Conservation (phyloP, 805 yeast species). For the Saccharomycopsis malanga region DNA sequence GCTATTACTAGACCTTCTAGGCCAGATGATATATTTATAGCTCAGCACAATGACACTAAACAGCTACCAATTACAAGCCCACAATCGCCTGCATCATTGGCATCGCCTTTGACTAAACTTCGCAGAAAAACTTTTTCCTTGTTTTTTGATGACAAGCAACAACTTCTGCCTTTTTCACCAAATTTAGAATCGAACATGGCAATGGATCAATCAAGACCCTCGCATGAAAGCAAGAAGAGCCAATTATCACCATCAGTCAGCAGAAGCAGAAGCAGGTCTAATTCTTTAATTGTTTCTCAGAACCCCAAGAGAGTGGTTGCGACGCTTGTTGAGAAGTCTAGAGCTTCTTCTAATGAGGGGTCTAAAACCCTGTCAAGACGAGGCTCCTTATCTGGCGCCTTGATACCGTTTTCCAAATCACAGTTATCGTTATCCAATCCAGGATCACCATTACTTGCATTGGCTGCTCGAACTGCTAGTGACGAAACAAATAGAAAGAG, state of each 20-base stretch:
- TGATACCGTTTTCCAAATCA: conserved; percentile 7
- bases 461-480: not conserved
- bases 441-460: conserved; percentile 6
- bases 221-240: not conserved
- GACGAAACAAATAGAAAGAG: not conserved
- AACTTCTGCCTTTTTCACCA: too few species aligned
- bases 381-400: too few species aligned
- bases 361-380: not conserved
- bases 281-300: too few species aligned
- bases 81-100: not conserved
- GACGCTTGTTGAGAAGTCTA: not conserved
- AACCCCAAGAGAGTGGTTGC: too few species aligned
- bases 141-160: conserved; percentile 2
- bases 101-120: conserved; percentile 10
- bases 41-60: not conserved
- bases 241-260: not conserved
- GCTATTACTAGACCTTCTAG: not conserved
- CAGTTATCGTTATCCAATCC: conserved; percentile 14
- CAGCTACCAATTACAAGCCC: not conserved
- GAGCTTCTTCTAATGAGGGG: not conserved
- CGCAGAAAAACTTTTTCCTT: conserved; percentile 9
- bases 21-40: too few species aligned
- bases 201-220: not conserved
- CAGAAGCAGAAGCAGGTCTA: conserved; percentile 12
- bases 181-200: too few species aligned